phyloP scores from a whole-genome alignment of 2,329 filamentous ascomycete species.

The Diplodia seriata region DNA sequence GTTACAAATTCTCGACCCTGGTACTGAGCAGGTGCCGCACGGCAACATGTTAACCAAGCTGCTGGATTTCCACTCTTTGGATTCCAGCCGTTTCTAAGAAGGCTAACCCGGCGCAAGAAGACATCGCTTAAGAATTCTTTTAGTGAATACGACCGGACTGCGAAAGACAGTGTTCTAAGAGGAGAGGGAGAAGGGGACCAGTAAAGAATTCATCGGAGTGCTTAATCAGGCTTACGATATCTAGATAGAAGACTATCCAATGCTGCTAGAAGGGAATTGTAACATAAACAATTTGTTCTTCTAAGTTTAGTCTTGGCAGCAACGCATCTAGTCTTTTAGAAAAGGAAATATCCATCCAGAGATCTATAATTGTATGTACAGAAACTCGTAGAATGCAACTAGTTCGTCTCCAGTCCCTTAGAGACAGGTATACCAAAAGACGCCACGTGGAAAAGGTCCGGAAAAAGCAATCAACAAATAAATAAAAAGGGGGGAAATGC shows the following conservation, averaged over 20 bases:
- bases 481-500: not conserved
- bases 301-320: not conserved
- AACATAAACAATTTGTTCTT: no score
- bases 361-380: not conserved
- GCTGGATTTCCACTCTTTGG: not conserved
- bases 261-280: no score
- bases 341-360: not conserved
- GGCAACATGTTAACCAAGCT: not conserved
- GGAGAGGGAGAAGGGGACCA: no score
- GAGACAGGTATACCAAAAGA: not conserved
- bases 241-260: no score
- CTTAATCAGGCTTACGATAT: no score
- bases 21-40: not conserved
- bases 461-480: not conserved
- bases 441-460: not conserved
- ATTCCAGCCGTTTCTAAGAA: not conserved
- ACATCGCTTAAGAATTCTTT: not conserved
- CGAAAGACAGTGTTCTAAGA: no score
- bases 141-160: not conserved
- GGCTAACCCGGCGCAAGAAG: not conserved
- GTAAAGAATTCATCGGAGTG: no score
- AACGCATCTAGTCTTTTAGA: not conserved
- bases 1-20: not conserved
- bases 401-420: not conserved
- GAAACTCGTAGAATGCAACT: not conserved